Evolutionary conservation across 306 rosid genomes (phyloP).

Genomic region (Prunus persica): DNA sequence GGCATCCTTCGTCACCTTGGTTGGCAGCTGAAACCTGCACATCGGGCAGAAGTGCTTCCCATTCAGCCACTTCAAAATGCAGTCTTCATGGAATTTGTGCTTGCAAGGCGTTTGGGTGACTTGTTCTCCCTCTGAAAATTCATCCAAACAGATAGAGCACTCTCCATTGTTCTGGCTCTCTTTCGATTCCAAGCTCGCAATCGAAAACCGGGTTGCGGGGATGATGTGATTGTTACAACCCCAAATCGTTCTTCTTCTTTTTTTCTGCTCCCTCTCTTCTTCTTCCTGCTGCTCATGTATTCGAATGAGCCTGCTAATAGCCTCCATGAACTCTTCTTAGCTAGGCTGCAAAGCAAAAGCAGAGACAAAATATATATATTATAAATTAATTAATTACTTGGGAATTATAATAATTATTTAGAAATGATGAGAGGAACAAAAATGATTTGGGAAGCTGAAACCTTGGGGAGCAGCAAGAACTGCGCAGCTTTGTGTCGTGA

Average conservation of each 20-base stretch:
- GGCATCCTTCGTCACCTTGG: background rate
- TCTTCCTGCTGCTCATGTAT: background rate
- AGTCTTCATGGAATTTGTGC: background rate
- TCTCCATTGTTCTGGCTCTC: background rate
- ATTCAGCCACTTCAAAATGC: background rate
- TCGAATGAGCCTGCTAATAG: background rate
- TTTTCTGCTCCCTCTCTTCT: background rate
- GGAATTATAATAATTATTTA: no score
- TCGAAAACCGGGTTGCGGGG: background rate
- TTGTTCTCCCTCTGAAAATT: background rate
- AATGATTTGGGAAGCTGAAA: no score
- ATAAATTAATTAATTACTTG: no score
- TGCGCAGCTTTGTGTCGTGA: no score
- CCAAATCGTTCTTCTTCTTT: background rate
- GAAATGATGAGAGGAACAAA: no score
- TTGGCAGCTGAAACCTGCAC: background rate
- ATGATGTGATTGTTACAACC: background rate
- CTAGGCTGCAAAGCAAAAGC: background rate
- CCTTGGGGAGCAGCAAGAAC: no score
- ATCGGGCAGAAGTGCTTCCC: background rate
- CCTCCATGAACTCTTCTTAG: background rate
- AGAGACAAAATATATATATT: background rate
- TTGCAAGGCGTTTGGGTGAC: background rate
- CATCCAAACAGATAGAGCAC: background rate
- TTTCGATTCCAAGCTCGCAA: background rate